Conservation (phyloP, 1,284 basidiomycete genomes). For the Amylostereum chailletii region DNA sequence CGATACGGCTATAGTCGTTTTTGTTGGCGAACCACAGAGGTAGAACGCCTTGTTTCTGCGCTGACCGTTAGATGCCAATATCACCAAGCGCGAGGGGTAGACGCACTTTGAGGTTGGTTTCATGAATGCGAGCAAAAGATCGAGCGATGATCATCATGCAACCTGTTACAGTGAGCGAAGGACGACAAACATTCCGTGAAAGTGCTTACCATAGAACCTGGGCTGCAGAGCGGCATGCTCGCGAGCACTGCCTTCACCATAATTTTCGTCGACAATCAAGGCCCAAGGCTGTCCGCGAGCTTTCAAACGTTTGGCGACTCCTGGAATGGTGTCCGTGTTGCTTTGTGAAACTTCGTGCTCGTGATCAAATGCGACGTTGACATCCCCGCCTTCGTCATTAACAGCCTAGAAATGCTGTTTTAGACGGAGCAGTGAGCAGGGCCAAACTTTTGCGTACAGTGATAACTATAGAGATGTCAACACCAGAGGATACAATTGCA, state of each 20-base stretch:
- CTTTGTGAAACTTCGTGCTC: slow-evolving; percentile 38
- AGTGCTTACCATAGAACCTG: slow-evolving; percentile 75
- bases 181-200: not conserved
- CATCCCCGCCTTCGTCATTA: slow-evolving; percentile 88
- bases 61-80: slow-evolving; percentile 5
- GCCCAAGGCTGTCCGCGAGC: slow-evolving; percentile 84
- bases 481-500: not conserved
- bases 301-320: slow-evolving; percentile 83
- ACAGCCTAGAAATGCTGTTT: slow-evolving; percentile 44
- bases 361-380: slow-evolving; percentile 84
- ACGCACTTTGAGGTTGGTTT: slow-evolving; percentile 88
- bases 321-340: slow-evolving; percentile 76
- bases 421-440: not conserved
- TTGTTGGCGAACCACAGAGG: slow-evolving; percentile 90
- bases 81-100: slow-evolving; percentile 1
- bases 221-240: slow-evolving; percentile 98
- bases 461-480: slow-evolving; percentile 5
- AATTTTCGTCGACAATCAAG: slow-evolving; percentile 92
- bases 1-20: slow-evolving; percentile 75
- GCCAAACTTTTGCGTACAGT: slow-evolving; percentile 5
- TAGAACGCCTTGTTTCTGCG: slow-evolving; percentile 88
- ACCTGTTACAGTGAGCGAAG: slow-evolving; percentile 32
- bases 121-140: slow-evolving; percentile 97
- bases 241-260: slow-evolving; percentile 96
- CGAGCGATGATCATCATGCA: slow-evolving; percentile 80